phyloP scores from a whole-genome alignment of 2,329 filamentous ascomycete species.

The Colletotrichum sp. region DNA sequence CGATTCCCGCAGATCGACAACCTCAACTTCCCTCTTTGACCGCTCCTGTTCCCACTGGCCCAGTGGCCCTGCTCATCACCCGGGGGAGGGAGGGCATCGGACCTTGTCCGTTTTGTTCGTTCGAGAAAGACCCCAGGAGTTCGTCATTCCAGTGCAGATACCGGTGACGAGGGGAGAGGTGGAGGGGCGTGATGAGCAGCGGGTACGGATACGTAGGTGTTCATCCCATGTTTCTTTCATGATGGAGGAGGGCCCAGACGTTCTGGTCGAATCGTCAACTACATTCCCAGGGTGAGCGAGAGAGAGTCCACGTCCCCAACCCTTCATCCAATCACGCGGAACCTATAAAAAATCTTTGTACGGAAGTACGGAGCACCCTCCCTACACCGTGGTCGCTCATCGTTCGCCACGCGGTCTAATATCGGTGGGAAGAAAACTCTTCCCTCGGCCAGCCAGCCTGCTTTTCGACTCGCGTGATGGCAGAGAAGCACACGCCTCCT shows the following conservation, averaged over 20 bases:
- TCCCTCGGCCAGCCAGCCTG: neutral
- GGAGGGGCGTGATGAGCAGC: neutral
- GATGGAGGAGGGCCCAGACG: neutral
- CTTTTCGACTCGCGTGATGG: neutral
- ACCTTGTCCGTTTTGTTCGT: neutral
- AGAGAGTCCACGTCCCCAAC: neutral
- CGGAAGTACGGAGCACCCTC: neutral
- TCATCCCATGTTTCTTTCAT: neutral
- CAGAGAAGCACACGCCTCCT: neutral
- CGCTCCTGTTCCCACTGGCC: neutral
- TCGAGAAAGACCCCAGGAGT: neutral
- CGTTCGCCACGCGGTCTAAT: neutral
- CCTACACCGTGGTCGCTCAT: neutral
- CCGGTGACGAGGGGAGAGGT: neutral
- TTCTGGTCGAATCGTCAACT: neutral
- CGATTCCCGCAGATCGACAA: neutral
- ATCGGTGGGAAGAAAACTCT: neutral
- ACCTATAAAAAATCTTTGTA: neutral
- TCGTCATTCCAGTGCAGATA: neutral
- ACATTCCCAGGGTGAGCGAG: neutral
- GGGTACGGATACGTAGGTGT: neutral
- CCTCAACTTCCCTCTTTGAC: neutral
- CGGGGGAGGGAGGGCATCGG: neutral
- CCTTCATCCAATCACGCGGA: neutral
- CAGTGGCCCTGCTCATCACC: neutral